Evolutionary conservation across 106 monocot species (phyloP), one percentile per base, ranked within the genome.

Genomic region (Xerophyta viscosa): DNA sequence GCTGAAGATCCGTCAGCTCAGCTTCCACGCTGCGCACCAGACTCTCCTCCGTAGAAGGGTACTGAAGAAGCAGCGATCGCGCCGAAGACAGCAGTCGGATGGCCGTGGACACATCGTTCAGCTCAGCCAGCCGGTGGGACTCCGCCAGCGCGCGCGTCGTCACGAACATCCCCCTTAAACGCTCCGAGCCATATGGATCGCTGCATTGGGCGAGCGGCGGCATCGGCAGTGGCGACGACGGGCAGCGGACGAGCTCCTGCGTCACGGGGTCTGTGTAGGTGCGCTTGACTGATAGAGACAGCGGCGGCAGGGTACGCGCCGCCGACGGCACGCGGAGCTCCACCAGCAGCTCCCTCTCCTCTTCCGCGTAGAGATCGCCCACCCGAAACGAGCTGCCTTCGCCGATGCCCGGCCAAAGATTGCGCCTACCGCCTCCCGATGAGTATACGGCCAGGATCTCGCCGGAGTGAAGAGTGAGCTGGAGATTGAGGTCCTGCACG

Each of bases 351-450:
- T 90, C 76, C 39, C 71, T 57, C 63, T 86, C 88, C 69, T 98
- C 90, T 33, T 71, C 90, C 7, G 86, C 82, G 15, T 90, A 85
- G 49, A 98, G 53, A 26, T 98, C 86, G 5, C 98, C 98, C 0
- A 98, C 41, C 10, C 50, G 33, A 12, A 88, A 37, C 7, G 33
- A 58, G 20, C 29, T 60, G 41, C 39, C 60, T 21, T 50, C 55
- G 14, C 46, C 49, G 19, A 31, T 48, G 41, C 52, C 53, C 59
- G 24, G 55, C 29, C 39, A 21, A 33, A 47, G 45, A 20, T 28
- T 46, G 20, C 58, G 18, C 23, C 56, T 64, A 7, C n/a, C 64
- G 29, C 60, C 51, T 22, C 71, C 53, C 57, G 52, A 54, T 39
- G 82, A 72, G 52, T 83, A 98, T 25, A 89, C 71, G n/a, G 80